Percentiles rank a stretch among this genome's conserved stretches.
Evolutionary conservation across 495 filamentous ascomycete species (phyloP).

Genomic region (Hypoxylon fragiforme): DNA sequence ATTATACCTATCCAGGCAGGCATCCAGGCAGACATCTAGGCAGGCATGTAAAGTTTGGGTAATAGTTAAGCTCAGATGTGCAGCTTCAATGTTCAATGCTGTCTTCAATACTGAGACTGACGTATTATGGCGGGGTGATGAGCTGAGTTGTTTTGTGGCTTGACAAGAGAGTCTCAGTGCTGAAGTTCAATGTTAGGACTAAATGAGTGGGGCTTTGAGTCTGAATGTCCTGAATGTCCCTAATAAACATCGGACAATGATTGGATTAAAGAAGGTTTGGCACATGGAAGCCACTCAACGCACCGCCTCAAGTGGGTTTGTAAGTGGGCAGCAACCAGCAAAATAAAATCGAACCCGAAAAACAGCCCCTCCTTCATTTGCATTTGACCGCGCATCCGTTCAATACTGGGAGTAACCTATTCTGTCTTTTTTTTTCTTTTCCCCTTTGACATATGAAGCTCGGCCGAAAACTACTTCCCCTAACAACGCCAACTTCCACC

Average conservation of each 20-base stretch:
- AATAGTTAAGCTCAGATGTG: not conserved
- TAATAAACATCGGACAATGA: not conserved
- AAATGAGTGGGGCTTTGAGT: too few species aligned
- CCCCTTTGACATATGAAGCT: constrained; percentile 26
- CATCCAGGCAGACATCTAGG: not conserved
- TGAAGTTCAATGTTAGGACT: not conserved
- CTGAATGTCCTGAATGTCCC: too few species aligned
- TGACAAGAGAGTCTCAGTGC: not conserved
- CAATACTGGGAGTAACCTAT: constrained; percentile 2
- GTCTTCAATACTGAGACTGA: not conserved
- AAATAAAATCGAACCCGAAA: constrained; percentile 23
- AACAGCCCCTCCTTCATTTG: constrained; percentile 35
- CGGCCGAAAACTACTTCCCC: constrained; percentile 9
- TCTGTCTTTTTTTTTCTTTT: constrained; percentile 20
- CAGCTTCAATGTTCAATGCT: not conserved
- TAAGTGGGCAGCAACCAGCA: constrained; percentile 11
- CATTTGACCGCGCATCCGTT: constrained; percentile 27
- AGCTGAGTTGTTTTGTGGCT: constrained; percentile 21
- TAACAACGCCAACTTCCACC: constrained; percentile 7
- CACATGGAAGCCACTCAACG: not conserved
- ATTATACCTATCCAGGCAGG: not conserved
- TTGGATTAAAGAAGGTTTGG: not conserved
- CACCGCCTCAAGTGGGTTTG: constrained; percentile 12
- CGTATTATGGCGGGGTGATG: constrained; percentile 25
- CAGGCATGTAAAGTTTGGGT: not conserved